phyloP scores from a whole-genome alignment of 129 eudicot species.

The Daucus carota region DH1_v3.0 NC_030381.2:8423001-8423500 shows the following conservation, averaged over 20 bases:
- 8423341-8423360: slow-evolving; percentile 6
- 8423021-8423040: slow-evolving; percentile 38
- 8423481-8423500: no score
- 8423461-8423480: no score
- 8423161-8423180: background rate
- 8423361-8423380: background rate
- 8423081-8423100: slow-evolving; percentile 37
- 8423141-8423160: no score
- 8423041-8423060: slow-evolving; percentile 41
- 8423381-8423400: background rate
- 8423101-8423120: no score
- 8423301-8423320: slow-evolving; percentile 2
- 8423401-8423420: no score
- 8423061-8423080: slow-evolving; percentile 32
- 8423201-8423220: background rate
- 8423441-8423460: no score
- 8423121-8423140: no score
- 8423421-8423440: no score
- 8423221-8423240: background rate
- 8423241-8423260: slow-evolving; percentile 5
- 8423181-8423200: no score
- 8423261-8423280: slow-evolving; percentile 11
- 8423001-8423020: slow-evolving; percentile 38
- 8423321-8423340: slow-evolving; percentile 14
- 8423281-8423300: background rate